Evolutionary conservation across 192 early-diverging fungal species (phyloP), one percentile per base, ranked within the genome.

Genomic region (Coemansia sp.): DNA sequence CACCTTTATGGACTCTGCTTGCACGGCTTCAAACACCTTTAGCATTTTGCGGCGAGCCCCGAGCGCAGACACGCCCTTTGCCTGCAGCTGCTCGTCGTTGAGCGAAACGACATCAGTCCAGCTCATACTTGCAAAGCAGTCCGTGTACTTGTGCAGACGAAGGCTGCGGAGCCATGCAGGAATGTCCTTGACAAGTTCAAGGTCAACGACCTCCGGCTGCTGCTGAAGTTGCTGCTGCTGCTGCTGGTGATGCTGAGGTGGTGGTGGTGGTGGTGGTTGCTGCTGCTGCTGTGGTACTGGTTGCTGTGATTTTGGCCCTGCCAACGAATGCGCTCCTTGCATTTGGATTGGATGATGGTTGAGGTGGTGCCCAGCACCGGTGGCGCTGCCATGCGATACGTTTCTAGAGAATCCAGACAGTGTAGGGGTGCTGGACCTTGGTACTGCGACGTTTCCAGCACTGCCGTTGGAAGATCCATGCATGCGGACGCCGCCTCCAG

Each of bases 41-140:
- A 97, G 72, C 86, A 98, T 93, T 79, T 98, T 98, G 63, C 92
- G 85, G 25, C 96, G 87, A 22, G 96, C 96, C 48, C 96, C 96
- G 61, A 97, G 84, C 50, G 96, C 95, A 6, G 90, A 77, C 9
- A 98, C 95, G 25, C 96, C 96, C 61, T 89, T 87, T 33, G 81
- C 85, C 41, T 85, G 84, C 63, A 98, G 82, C 27, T 88, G 85
- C 34, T 91, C 86, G 57, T 98, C 96, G 23, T 77, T 82, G 68
- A 98, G 68, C 50, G 88, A 86, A 41, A 98, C 88, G 61, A 98
- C 91, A 30, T 92, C 88, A 52, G 87, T 86, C 94, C 94, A 98
- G 56, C 87, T 78, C 84, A 90, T 88, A 15, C 82, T 83, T 25
- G 93, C 87, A 84, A 98, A 96, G 38, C 93, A 86, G 19, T 84